A percentile compares a stretch with the other conserved stretches of the same genome.
phyloP scores from a whole-genome alignment of 2,329 filamentous ascomycete species.

The Daldinia sp. region DNA sequence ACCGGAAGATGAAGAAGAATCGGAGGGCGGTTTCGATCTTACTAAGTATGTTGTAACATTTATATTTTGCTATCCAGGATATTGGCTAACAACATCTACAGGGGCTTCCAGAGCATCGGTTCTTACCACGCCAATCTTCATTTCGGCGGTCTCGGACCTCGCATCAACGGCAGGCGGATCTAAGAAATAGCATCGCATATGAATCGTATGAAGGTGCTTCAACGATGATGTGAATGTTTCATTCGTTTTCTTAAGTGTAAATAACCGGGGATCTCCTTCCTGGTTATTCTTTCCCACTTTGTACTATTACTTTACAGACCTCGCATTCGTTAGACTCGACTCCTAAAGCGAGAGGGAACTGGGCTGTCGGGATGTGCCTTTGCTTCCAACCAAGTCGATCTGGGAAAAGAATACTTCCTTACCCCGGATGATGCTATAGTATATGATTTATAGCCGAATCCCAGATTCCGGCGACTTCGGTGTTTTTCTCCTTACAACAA shows the following conservation, averaged over 20 bases:
- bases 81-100: constrained; percentile 47
- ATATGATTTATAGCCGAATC: background rate
- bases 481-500: background rate
- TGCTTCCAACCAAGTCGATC: background rate
- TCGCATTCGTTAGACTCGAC: too few relatives aligned
- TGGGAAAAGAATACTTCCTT: background rate
- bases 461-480: background rate
- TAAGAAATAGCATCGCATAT: background rate
- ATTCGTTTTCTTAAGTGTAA: background rate
- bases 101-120: constrained; percentile 72
- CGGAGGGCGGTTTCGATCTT: constrained; percentile 64
- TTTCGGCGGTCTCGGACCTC: constrained; percentile 21
- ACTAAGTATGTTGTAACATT: constrained; percentile 59
- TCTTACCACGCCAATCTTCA: constrained; percentile 61
- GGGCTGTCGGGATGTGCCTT: background rate
- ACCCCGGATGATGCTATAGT: background rate
- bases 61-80: background rate
- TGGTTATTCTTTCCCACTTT: background rate
- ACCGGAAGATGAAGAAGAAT: constrained; percentile 53
- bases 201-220: background rate
- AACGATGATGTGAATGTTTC: background rate
- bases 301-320: background rate
- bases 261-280: background rate
- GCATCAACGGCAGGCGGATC: constrained; percentile 29
- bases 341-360: background rate